Percentiles rank a stretch among this genome's conserved stretches.
Conservation (phyloP, 805 yeast species). For the Starmerella floris region DNA sequence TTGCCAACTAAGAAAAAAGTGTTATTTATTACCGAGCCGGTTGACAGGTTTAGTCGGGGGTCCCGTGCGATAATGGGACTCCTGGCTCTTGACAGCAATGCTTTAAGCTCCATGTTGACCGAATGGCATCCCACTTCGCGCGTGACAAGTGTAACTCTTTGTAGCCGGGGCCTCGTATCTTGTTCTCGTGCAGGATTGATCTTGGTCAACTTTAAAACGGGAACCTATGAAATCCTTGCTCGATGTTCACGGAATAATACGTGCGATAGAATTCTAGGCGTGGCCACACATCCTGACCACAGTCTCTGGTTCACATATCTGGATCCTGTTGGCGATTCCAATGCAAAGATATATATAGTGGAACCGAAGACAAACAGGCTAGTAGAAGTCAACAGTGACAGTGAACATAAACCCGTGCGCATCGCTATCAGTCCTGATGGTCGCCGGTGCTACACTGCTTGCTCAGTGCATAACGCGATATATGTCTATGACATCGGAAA, state of each 20-base stretch:
- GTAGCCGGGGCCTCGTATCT: constrained; percentile 1
- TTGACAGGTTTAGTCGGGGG: neutral
- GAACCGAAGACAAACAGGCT: neutral
- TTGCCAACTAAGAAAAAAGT: neutral
- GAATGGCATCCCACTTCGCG: neutral
- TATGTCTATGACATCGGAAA: neutral
- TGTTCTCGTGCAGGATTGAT: constrained; percentile 3
- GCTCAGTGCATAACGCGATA: neutral
- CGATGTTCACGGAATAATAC: neutral
- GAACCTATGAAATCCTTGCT: neutral
- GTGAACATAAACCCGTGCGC: neutral
- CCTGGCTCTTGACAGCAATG: neutral
- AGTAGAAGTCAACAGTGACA: neutral
- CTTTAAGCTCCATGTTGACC: neutral
- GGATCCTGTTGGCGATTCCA: neutral
- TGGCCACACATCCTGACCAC: neutral
- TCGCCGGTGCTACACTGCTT: neutral
- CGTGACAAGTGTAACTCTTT: neutral
- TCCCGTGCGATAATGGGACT: neutral
- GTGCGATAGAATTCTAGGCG: neutral
- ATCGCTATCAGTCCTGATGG: neutral
- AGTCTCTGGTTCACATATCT: neutral
- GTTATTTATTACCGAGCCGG: neutral
- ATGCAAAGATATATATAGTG: neutral
- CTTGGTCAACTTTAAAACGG: neutral